These are phyloP conservation scores for Penicillium brevicompactum DNA, from an alignment of 2,329 filamentous ascomycete genomes.

Conservation along the genomic window DNA sequence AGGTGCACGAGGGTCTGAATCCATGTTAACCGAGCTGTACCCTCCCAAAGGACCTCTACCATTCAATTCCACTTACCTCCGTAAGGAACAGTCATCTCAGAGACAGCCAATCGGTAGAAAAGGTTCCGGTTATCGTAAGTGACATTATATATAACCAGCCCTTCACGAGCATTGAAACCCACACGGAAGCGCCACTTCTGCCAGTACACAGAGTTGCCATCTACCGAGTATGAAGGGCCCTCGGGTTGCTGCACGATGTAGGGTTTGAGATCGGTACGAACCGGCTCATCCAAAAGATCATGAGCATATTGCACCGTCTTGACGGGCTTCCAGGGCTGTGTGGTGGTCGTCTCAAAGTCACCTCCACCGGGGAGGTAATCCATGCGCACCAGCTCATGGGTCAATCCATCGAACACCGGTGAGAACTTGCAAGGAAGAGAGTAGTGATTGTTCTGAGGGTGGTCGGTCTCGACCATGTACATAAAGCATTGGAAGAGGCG, in stretches of 20 bases:
- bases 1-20: constrained; percentile 66
- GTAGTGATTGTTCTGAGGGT: constrained; percentile 42
- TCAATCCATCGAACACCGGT: constrained; percentile 58
- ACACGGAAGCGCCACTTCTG: constrained; percentile 67
- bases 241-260: constrained; percentile 66
- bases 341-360: constrained; percentile 59
- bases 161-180: constrained; percentile 65
- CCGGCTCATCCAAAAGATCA: constrained; percentile 64
- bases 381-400: constrained; percentile 67
- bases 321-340: constrained; percentile 59
- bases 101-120: constrained; percentile 67
- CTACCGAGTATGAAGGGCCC: constrained; percentile 63
- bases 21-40: constrained; percentile 38
- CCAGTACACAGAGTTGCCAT: constrained; percentile 62
- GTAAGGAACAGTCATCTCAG: constrained; percentile 64
- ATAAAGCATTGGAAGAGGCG: constrained; percentile 46
- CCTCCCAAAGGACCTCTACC: not conserved
- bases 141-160: constrained; percentile 69
- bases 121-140: constrained; percentile 64
- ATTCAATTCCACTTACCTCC: constrained; percentile 31
- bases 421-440: constrained; percentile 40
- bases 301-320: constrained; percentile 57
- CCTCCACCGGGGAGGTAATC: constrained; percentile 69
- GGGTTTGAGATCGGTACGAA: constrained; percentile 65
- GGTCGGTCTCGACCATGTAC: constrained; percentile 38